A percentile compares a stretch with the other conserved stretches of the same genome.
phyloP scores from a whole-genome alignment of 2,329 filamentous ascomycete genomes.

The Colletotrichum sp. region DNA sequence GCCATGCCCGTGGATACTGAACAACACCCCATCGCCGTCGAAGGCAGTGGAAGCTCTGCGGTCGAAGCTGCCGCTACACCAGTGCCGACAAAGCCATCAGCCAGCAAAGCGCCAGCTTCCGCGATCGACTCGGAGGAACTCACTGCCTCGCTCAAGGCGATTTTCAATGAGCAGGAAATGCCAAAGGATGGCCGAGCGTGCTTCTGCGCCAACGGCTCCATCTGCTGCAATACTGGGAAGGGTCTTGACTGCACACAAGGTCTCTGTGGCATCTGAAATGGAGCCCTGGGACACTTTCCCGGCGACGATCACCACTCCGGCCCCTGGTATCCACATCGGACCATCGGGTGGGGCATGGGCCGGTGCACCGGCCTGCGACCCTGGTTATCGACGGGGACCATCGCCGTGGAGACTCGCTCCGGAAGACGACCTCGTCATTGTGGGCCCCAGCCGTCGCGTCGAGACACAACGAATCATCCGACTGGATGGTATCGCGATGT shows the following conservation, averaged over 20 bases:
- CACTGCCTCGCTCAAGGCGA: not conserved
- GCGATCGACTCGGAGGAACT: not conserved
- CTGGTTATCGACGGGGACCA: not conserved
- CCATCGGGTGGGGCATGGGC: not conserved
- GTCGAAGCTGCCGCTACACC: not conserved
- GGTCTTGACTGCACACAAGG: slow-evolving; percentile 31
- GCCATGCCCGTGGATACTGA: slow-evolving; percentile 3
- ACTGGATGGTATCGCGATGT: not conserved
- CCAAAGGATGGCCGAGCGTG: slow-evolving; percentile 19
- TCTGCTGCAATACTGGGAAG: slow-evolving; percentile 29
- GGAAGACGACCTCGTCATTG: not conserved
- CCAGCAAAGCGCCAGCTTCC: not conserved
- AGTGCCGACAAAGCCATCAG: not conserved
- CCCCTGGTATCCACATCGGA: not conserved
- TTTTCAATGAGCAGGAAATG: not conserved
- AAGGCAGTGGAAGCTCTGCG: not conserved
- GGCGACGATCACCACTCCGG: not conserved
- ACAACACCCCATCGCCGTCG: not conserved
- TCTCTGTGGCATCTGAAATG: slow-evolving; percentile 30
- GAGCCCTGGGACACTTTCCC: not conserved
- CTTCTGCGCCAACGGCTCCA: slow-evolving; percentile 31
- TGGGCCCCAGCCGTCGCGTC: not conserved
- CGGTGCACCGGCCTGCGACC: not conserved
- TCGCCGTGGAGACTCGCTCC: not conserved
- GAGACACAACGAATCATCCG: not conserved